Conservation (phyloP, 345 rosid species). For the Lepidium aucheri region DNA sequence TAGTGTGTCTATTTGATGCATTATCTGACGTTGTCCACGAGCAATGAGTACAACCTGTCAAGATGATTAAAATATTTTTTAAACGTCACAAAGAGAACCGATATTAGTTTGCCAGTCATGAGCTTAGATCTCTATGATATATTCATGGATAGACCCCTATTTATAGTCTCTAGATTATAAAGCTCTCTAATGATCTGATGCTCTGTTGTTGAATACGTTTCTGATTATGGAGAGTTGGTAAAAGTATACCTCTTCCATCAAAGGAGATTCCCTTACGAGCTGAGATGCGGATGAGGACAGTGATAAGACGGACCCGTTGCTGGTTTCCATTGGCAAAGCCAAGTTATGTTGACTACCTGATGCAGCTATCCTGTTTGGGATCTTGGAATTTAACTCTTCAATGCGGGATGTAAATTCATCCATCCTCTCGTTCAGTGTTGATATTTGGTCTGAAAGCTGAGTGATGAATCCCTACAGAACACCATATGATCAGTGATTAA, state of each 20-base stretch:
- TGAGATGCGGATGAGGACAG: conserved; percentile 79
- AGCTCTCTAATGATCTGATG: not conserved
- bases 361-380: conserved; percentile 39
- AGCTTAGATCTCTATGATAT: not conserved
- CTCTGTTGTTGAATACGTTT: not conserved
- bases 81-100: not conserved
- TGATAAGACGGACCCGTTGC: conserved; percentile 66
- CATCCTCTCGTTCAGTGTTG: conserved; percentile 94
- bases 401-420: conserved; percentile 83
- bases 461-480: conserved; percentile 58
- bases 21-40: conserved; percentile 80
- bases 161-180: not conserved
- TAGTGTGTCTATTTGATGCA: conserved; percentile 77
- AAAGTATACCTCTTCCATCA: conserved; percentile 84
- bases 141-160: not conserved
- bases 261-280: conserved; percentile 65
- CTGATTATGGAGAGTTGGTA: not conserved
- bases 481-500: not conserved
- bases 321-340: conserved; percentile 61
- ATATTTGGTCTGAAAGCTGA: conserved; percentile 93
- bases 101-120: not conserved
- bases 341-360: conserved; percentile 75
- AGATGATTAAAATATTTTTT: not conserved
- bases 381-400: conserved; percentile 78
- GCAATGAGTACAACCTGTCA: conserved; percentile 53